These are phyloP conservation scores for Grifola frondosa DNA, from an alignment of 1,284 basidiomycete genomes.

Conservation along the genomic window DNA sequence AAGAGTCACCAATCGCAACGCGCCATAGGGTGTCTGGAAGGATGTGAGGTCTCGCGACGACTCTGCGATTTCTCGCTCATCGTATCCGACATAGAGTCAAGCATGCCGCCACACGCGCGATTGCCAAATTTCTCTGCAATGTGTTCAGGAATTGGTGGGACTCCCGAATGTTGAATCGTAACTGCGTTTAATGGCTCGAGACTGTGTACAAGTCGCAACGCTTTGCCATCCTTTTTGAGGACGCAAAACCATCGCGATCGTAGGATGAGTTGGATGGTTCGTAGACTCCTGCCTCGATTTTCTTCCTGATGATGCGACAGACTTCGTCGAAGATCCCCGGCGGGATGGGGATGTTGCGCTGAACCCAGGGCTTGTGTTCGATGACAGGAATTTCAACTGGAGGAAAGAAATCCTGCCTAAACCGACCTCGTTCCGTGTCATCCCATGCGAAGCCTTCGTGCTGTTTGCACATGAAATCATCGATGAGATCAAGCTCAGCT, in stretches of 20 bases:
- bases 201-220: slow-evolving; percentile 31
- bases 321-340: slow-evolving; percentile 36
- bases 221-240: slow-evolving; percentile 37
- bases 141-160: slow-evolving; percentile 27
- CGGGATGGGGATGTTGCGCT: slow-evolving; percentile 39
- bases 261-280: slow-evolving; percentile 39
- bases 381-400: too few relatives aligned
- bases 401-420: slow-evolving; percentile 11
- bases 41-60: too few relatives aligned
- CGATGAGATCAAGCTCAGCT: slow-evolving; percentile 29
- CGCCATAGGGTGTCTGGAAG: too few relatives aligned
- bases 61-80: too few relatives aligned
- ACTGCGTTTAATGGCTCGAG: slow-evolving; percentile 33
- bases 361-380: slow-evolving; percentile 40
- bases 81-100: too few relatives aligned
- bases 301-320: slow-evolving; percentile 31
- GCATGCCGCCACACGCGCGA: slow-evolving; percentile 20
- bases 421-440: slow-evolving; percentile 6
- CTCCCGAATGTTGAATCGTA: slow-evolving; percentile 30
- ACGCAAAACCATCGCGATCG: slow-evolving; percentile 40
- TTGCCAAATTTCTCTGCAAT: slow-evolving; percentile 25
- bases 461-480: slow-evolving; percentile 30
- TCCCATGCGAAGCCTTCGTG: slow-evolving; percentile 21
- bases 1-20: too few relatives aligned
- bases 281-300: slow-evolving; percentile 35